Evolutionary conservation across 1,284 basidiomycete species (phyloP), one percentile per base, ranked within the genome.

Genomic region (Boletus subluridellus): DNA sequence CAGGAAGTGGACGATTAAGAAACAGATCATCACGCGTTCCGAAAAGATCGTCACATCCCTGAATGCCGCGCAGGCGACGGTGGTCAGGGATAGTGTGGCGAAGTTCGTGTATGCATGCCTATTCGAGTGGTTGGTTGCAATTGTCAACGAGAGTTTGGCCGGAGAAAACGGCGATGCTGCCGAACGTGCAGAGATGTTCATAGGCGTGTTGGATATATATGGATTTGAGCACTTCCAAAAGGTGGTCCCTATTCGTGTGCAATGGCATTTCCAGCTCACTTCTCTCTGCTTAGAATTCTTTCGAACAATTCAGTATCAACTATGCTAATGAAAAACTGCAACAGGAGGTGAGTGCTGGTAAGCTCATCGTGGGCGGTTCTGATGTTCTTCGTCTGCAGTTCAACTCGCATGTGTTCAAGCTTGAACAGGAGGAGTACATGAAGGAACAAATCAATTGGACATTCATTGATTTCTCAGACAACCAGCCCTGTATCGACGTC

Each of bases 261-360:
- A 9, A 38, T 39, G 26, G 5, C 48, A 21, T 41, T 47, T 26
- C 35, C 24, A 32, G 24, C 60, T 63, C 34, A 60, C 45, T 38
- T 54, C 34, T 57, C 30, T 15, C 17, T 52, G 47, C 48, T 28
- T 64, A 90, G 89, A 98, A 98, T 76, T 97, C 94, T 11, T 99
- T 98, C 72, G 97, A 99, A 75, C 97, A 99, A 78, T 99, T 99
- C 77, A 98, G 95, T 75, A 99, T 99, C 80, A 99, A 99, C 74
- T 99, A 98, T 74, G 97, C 97, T 48, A 99, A 99, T 70, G 97
- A 99, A 77, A 98, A 99, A 73, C 75, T 97, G 37, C 95, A 97
- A 67, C 95, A 97, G 73, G 93, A 96, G 83, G 92, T 92, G 65
- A 39, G 73, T 63, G 37, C 21, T 49, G n/a, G 11, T 32, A n/a